Evolutionary conservation across 345 rosid genomes (phyloP).

Genomic region (Eucalyptus paniculata): DNA sequence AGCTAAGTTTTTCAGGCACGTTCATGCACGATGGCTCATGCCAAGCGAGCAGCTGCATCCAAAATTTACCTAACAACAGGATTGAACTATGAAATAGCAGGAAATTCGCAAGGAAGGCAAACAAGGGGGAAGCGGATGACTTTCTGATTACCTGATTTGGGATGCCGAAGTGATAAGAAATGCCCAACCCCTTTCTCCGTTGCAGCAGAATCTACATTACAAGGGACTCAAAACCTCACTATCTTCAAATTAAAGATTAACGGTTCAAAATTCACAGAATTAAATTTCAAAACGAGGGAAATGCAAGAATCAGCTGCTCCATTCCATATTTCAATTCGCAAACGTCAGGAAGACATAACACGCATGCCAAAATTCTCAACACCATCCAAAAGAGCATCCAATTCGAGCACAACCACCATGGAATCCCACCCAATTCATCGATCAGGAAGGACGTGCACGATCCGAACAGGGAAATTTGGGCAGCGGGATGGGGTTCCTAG

Average conservation of each 20-base stretch:
- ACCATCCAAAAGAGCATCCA: not conserved
- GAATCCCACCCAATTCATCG: not conserved
- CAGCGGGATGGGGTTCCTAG: not conserved
- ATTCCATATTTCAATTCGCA: not conserved
- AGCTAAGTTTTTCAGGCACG: not conserved
- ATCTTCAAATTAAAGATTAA: not conserved
- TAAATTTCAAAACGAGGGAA: not conserved
- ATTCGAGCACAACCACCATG: not conserved
- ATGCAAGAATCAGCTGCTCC: not conserved
- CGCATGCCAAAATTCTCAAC: not conserved
- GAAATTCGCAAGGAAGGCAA: not conserved
- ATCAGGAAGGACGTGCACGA: rapidly evolving
- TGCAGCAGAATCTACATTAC: slow-evolving; percentile 11
- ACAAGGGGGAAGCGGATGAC: not conserved
- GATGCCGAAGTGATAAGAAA: slow-evolving; percentile 60
- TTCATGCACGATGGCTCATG: not conserved
- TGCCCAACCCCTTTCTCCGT: slow-evolving; percentile 16
- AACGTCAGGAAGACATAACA: not conserved
- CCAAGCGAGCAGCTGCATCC: not conserved
- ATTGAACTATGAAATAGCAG: not conserved
- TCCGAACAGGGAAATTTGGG: not conserved
- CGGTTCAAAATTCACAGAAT: not conserved
- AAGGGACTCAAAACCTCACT: not conserved
- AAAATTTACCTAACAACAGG: not conserved
- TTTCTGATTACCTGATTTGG: slow-evolving; percentile 58